phyloP scores from a whole-genome alignment of 2,329 filamentous ascomycete species.

The Exophiala spinifera region DNA sequence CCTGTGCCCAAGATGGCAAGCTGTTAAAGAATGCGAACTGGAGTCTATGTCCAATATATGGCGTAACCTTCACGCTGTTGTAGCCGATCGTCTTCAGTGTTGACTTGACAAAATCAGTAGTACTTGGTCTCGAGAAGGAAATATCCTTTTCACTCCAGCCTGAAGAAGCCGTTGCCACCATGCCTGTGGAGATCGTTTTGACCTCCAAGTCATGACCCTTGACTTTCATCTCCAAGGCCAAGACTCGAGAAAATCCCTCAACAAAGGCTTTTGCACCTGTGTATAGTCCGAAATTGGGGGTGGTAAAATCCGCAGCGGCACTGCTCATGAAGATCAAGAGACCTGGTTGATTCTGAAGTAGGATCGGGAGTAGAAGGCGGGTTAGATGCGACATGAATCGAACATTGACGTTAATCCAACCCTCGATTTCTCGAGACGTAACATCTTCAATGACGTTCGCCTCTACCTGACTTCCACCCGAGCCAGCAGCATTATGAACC shows the following conservation, averaged over 20 bases:
- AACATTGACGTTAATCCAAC: constrained; percentile 48
- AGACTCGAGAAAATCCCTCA: constrained; percentile 38
- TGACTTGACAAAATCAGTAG: constrained; percentile 33
- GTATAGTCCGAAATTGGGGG: constrained; percentile 50
- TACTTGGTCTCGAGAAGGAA: constrained; percentile 13
- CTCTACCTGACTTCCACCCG: constrained; percentile 12
- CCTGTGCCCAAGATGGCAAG: constrained; percentile 8
- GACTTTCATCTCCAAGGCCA: constrained; percentile 44
- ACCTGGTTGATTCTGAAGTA: constrained; percentile 41
- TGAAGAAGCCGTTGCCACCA: constrained; percentile 30
- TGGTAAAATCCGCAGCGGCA: constrained; percentile 40
- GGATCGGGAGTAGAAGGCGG: constrained; percentile 43
- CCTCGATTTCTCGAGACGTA: constrained; percentile 39
- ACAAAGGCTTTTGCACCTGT: constrained; percentile 48
- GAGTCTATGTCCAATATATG: constrained; percentile 36
- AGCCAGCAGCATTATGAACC: constrained; percentile 57
- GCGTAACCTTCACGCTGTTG: constrained; percentile 32
- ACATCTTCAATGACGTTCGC: constrained; percentile 40
- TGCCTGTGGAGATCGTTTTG: constrained; percentile 37
- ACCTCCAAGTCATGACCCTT: constrained; percentile 41
- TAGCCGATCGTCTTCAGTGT: constrained; percentile 38
- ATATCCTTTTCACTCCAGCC: constrained; percentile 5
- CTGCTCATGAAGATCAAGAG: constrained; percentile 54
- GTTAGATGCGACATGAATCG: constrained; percentile 52
- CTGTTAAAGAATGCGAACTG: constrained; percentile 18